A percentile compares a stretch with the other conserved stretches of the same genome.
phyloP scores from a whole-genome alignment of 768 basidiomycete genomes.

The Naganishia vishniacii region DNA sequence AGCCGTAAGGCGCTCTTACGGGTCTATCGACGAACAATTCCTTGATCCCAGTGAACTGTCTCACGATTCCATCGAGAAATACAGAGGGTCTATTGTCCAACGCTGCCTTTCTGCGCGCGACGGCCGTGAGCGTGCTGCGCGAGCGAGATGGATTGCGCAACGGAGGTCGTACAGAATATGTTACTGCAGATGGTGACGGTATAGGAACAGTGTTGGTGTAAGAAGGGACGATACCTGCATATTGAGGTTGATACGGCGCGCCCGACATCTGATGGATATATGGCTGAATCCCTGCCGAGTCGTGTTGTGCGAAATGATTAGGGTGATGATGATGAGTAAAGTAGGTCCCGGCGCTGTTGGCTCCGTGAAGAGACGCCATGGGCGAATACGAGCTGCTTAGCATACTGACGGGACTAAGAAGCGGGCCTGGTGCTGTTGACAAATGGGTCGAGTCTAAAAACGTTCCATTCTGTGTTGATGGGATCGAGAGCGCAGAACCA shows the following conservation, averaged over 20 bases:
- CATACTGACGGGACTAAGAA: slow-evolving; percentile 2
- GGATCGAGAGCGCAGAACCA: too few relatives aligned
- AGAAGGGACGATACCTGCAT: slow-evolving; percentile 4
- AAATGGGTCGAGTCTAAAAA: too few relatives aligned
- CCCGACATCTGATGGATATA: slow-evolving; percentile 2
- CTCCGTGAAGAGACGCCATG: not conserved
- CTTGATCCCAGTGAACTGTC: slow-evolving; percentile 36
- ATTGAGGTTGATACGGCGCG: slow-evolving; percentile 2
- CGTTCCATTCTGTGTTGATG: too few relatives aligned
- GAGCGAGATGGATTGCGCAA: not conserved
- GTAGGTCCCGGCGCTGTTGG: not conserved
- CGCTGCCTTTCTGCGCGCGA: not conserved
- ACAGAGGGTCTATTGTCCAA: slow-evolving; percentile 1
- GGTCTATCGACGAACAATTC: slow-evolving; percentile 46
- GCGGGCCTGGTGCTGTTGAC: not conserved
- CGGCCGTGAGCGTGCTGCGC: not conserved
- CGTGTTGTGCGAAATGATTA: not conserved
- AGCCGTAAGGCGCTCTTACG: slow-evolving; percentile 33
- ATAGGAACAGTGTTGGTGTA: not conserved
- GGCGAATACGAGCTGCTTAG: slow-evolving; percentile 11
- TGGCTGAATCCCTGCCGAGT: not conserved
- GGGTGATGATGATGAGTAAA: not conserved
- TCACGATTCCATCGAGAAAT: slow-evolving; percentile 35
- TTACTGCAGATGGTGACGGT: not conserved
- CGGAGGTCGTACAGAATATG: not conserved